Percentiles rank a stretch among this genome's conserved stretches.
Evolutionary conservation across 306 rosid genomes (phyloP).

Genomic region (Vicia villosa): DNA sequence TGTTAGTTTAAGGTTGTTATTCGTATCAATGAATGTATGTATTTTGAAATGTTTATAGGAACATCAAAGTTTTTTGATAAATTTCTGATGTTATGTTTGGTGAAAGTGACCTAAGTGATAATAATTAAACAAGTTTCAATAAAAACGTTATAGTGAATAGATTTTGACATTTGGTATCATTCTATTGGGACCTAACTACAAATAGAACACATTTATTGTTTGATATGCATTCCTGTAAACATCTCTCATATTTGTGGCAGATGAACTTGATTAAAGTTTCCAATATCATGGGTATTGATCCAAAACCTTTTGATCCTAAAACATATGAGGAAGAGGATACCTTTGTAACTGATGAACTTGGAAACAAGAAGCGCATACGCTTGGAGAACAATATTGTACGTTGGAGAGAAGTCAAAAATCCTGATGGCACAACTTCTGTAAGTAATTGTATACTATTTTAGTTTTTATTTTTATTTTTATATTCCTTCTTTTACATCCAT

Average conservation of each 20-base stretch:
- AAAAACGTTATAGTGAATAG: constrained; percentile 5
- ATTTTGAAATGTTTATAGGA: constrained; percentile 28
- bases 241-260: constrained; percentile 47
- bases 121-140: constrained; percentile 20
- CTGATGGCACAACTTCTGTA: constrained; percentile 75
- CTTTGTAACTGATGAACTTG: constrained; percentile 96
- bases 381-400: constrained; percentile 96
- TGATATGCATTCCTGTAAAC: constrained; percentile 27
- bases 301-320: constrained; percentile 88
- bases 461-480: constrained; percentile 27
- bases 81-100: constrained; percentile 13
- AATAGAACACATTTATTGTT: not conserved
- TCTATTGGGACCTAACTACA: not conserved
- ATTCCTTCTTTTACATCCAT: constrained; percentile 15
- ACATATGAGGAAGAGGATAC: constrained; percentile 96
- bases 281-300: constrained; percentile 94
- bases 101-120: constrained; percentile 7
- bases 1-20: constrained; percentile 30
- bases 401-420: constrained; percentile 74
- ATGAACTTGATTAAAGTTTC: constrained; percentile 99
- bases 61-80: constrained; percentile 16
- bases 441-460: constrained; percentile 41
- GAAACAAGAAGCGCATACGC: constrained; percentile 91
- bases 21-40: constrained; percentile 20
- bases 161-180: constrained; percentile 5